A percentile compares a stretch with the other conserved stretches of the same genome.
These are phyloP conservation scores for Gentiana straminea DNA, from an alignment of 257 asterid genomes.

Conservation along the genomic window DNA sequence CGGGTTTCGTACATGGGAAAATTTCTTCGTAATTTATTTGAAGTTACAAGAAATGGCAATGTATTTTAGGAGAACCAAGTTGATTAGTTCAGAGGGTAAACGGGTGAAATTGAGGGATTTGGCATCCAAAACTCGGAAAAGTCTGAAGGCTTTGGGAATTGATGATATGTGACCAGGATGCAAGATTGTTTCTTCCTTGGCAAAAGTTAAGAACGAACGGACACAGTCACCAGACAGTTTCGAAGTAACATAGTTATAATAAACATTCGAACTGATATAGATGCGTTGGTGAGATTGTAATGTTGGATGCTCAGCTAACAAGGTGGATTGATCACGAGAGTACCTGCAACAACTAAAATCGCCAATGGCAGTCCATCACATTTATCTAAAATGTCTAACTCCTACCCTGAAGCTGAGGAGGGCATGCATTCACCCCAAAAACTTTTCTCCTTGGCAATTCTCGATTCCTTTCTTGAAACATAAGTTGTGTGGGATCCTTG, in stretches of 20 bases:
- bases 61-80: conserved; percentile 19
- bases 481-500: conserved; percentile 19
- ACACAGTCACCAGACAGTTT: conserved; percentile 11
- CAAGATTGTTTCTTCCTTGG: conserved; percentile 11
- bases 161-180: conserved; percentile 11
- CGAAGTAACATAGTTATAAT: conserved; percentile 8
- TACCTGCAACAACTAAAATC: conserved; percentile 23
- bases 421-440: conserved; percentile 16
- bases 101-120: conserved; percentile 16
- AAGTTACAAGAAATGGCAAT: conserved; percentile 12
- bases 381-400: conserved; percentile 17
- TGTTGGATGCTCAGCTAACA: conserved; percentile 6
- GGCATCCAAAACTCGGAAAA: conserved; percentile 21
- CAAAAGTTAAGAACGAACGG: conserved; percentile 32
- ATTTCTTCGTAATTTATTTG: conserved; percentile 9
- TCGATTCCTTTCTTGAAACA: conserved; percentile 23
- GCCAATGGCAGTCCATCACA: conserved; percentile 42
- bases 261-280: conserved; percentile 23
- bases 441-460: conserved; percentile 30
- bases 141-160: conserved; percentile 18
- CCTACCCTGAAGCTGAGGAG: conserved; percentile 12
- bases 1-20: conserved; percentile 16
- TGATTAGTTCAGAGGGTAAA: conserved; percentile 14
- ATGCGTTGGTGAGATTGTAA: conserved; percentile 25
- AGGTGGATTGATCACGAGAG: conserved; percentile 9